phyloP scores from a whole-genome alignment of 768 basidiomycete species.

The Xerocomellus dryophilus region DNA sequence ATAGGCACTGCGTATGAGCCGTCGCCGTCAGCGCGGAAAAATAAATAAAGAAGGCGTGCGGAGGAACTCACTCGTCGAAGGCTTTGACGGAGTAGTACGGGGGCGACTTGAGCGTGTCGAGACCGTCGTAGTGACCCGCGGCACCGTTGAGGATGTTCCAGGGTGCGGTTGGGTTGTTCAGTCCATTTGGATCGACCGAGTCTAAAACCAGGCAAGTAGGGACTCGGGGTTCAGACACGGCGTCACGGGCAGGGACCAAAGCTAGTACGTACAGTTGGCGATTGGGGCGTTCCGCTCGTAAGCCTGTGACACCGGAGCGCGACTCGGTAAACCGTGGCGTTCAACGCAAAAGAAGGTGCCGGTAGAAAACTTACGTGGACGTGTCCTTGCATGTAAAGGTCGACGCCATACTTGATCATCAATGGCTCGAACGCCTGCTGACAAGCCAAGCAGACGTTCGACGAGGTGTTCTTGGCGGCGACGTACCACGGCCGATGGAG shows the following conservation, averaged over 20 bases:
- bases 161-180: slow-evolving; percentile 24
- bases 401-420: slow-evolving; percentile 32
- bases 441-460: slow-evolving; percentile 13
- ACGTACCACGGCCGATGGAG: slow-evolving; percentile 30
- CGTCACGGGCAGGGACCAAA: not conserved
- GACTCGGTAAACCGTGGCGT: not conserved
- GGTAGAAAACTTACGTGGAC: slow-evolving; percentile 15
- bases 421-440: slow-evolving; percentile 29
- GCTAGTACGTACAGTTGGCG: slow-evolving; percentile 18
- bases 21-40: not conserved
- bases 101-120: slow-evolving; percentile 6
- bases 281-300: slow-evolving; percentile 30
- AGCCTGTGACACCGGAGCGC: not conserved
- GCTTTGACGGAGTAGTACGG: slow-evolving; percentile 10
- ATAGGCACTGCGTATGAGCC: slow-evolving; percentile 12
- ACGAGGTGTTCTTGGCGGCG: slow-evolving; percentile 4
- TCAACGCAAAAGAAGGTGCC: too few species aligned
- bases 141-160: slow-evolving; percentile 31
- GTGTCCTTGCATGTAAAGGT: slow-evolving; percentile 30
- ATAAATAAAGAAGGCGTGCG: too few species aligned
- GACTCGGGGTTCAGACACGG: too few species aligned
- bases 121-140: slow-evolving; percentile 29
- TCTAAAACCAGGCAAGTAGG: not conserved
- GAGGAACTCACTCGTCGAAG: slow-evolving; percentile 12
- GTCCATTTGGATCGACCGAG: slow-evolving; percentile 20